Percentiles rank a stretch among this genome's conserved stretches.
Conservation (phyloP, 345 rosid species). For the Pugionium cornutum region DNA sequence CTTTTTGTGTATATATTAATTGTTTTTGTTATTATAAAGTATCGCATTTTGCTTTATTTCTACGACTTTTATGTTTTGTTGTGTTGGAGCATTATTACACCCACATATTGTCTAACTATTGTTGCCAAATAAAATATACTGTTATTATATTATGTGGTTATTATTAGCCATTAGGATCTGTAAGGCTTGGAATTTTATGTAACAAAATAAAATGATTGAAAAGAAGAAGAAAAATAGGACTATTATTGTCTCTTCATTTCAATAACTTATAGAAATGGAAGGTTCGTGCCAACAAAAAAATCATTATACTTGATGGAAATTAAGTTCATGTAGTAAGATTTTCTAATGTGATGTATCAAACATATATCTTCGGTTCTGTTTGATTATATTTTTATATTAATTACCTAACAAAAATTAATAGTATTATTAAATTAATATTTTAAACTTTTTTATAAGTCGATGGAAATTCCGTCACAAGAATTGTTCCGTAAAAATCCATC, state of each 20-base stretch:
- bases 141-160: constrained; percentile 11
- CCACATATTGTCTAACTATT: constrained; percentile 18
- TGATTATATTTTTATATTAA: no score
- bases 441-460: no score
- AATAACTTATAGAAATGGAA: neutral
- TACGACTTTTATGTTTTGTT: constrained; percentile 23
- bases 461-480: no score
- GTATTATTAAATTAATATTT: no score
- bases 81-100: constrained; percentile 15
- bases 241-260: neutral
- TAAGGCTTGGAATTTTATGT: constrained; percentile 6
- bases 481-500: no score
- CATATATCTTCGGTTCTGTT: no score
- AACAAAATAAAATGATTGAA: neutral
- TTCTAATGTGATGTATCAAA: no score
- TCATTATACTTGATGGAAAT: constrained; percentile 4
- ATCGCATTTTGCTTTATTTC: constrained; percentile 20
- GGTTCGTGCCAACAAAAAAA: neutral
- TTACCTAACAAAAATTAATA: no score
- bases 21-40: neutral
- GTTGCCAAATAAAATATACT: neutral
- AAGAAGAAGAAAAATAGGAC: neutral
- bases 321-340: neutral
- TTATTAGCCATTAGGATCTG: neutral
- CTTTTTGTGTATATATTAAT: constrained; percentile 19